phyloP scores from a whole-genome alignment of 768 basidiomycete genomes.

The Boletellus ananas region DNA sequence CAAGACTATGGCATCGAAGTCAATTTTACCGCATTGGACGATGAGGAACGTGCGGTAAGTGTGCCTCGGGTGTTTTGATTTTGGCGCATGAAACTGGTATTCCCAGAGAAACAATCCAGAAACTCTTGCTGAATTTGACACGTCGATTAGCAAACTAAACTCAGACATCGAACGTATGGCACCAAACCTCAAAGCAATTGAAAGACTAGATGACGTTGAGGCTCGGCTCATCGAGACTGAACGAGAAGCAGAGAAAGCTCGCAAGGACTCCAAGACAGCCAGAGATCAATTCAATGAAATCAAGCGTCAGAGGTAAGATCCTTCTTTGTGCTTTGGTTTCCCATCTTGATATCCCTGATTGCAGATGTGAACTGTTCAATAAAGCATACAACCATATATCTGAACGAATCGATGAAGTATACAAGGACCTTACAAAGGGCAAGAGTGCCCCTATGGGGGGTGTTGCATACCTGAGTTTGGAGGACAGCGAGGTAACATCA shows the following conservation, averaged over 20 bases:
- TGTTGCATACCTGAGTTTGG: constrained; percentile 92
- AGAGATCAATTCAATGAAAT: constrained; percentile 89
- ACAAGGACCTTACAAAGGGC: constrained; percentile 96
- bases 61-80: background rate
- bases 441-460: constrained; percentile 93
- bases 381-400: constrained; percentile 96
- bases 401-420: constrained; percentile 90
- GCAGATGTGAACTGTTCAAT: constrained; percentile 80
- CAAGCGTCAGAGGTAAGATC: constrained; percentile 67
- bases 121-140: constrained; percentile 68
- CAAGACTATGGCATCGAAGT: constrained; percentile 88
- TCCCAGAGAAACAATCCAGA: constrained; percentile 59
- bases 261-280: constrained; percentile 86
- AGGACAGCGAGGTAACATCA: constrained; percentile 81
- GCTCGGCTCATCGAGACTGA: constrained; percentile 84
- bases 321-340: background rate
- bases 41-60: constrained; percentile 68
- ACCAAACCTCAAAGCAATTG: constrained; percentile 96
- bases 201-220: constrained; percentile 83
- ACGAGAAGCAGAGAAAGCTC: constrained; percentile 86
- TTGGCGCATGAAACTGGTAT: background rate
- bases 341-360: background rate
- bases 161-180: constrained; percentile 90
- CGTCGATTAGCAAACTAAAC: constrained; percentile 62
- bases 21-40: constrained; percentile 70